phyloP scores from a whole-genome alignment of 192 early-diverging fungal genomes.

The Irineochytrium annulatum region DNA sequence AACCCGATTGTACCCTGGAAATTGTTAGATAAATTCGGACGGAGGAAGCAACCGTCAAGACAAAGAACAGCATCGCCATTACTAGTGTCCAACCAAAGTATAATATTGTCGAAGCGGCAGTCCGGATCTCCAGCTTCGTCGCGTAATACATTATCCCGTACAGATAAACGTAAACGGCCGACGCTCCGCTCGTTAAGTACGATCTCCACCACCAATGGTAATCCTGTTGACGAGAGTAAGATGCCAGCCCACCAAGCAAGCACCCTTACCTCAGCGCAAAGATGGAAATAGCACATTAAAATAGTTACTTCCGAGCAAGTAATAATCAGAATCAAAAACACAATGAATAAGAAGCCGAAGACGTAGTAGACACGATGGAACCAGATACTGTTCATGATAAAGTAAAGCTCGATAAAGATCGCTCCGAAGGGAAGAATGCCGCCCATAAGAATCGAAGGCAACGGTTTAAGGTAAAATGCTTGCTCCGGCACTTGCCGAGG shows the following conservation, averaged over 20 bases:
- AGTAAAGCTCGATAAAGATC: slow-evolving; percentile 61
- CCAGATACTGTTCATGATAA: slow-evolving; percentile 59
- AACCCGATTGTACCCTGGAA: slow-evolving; percentile 72
- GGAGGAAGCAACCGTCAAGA: slow-evolving; percentile 41
- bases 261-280: slow-evolving; percentile 51
- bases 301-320: slow-evolving; percentile 56
- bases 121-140: slow-evolving; percentile 12
- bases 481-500: slow-evolving; percentile 85
- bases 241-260: slow-evolving; percentile 4
- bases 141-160: slow-evolving; percentile 73
- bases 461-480: slow-evolving; percentile 17
- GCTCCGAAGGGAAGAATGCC: slow-evolving; percentile 69
- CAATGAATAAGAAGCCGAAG: slow-evolving; percentile 56
- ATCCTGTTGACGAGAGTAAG: slow-evolving; percentile 22
- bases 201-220: slow-evolving; percentile 78
- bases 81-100: slow-evolving; percentile 70
- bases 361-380: slow-evolving; percentile 54
- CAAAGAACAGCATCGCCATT: slow-evolving; percentile 61
- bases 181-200: slow-evolving; percentile 73
- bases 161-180: slow-evolving; percentile 72
- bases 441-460: slow-evolving; percentile 52
- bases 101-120: slow-evolving; percentile 65
- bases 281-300: slow-evolving; percentile 56
- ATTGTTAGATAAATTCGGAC: slow-evolving; percentile 5
- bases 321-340: slow-evolving; percentile 51